Evolutionary conservation across 768 basidiomycete species (phyloP).

Genomic region (Psilocybe cyanescens): DNA sequence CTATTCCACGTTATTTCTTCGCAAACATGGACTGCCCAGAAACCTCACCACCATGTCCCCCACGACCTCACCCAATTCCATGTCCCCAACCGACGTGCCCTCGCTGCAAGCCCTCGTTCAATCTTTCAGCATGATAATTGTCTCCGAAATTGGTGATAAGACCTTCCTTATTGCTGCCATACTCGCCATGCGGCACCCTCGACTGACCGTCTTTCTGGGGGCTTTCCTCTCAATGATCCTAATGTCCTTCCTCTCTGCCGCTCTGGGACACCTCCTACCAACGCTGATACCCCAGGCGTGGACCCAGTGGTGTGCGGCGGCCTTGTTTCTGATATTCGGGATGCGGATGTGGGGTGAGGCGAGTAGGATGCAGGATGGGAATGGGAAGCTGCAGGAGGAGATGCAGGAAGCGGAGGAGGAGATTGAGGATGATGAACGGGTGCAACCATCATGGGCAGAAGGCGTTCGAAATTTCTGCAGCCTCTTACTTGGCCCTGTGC

Average conservation of each 20-base stretch:
- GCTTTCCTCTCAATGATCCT: constrained; percentile 87
- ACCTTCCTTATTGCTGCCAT: constrained; percentile 87
- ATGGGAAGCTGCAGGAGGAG: constrained; percentile 87
- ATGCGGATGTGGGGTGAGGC: constrained; percentile 89
- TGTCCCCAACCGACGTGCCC: constrained; percentile 7
- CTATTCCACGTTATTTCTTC: too few relatives aligned
- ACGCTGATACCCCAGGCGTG: constrained; percentile 74
- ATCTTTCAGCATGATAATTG: constrained; percentile 88
- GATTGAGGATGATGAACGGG: constrained; percentile 79
- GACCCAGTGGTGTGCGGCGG: constrained; percentile 75
- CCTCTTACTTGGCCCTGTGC: constrained; percentile 86
- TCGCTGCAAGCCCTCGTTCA: constrained; percentile 60
- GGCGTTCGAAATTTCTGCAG: constrained; percentile 52
- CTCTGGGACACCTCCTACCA: constrained; percentile 88
- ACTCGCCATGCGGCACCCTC: constrained; percentile 90
- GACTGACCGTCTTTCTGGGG: constrained; percentile 82
- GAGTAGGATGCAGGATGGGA: constrained; percentile 75
- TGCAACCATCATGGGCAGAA: constrained; percentile 42
- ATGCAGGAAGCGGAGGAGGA: constrained; percentile 97
- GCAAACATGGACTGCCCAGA: too few relatives aligned
- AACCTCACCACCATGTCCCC: too few relatives aligned
- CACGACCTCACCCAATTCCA: too few relatives aligned
- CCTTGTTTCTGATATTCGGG: constrained; percentile 91
- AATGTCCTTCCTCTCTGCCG: constrained; percentile 94
- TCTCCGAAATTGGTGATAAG: constrained; percentile 95